Conservation (phyloP, 306 rosid genomes). For the Clitoria ternatea region DNA sequence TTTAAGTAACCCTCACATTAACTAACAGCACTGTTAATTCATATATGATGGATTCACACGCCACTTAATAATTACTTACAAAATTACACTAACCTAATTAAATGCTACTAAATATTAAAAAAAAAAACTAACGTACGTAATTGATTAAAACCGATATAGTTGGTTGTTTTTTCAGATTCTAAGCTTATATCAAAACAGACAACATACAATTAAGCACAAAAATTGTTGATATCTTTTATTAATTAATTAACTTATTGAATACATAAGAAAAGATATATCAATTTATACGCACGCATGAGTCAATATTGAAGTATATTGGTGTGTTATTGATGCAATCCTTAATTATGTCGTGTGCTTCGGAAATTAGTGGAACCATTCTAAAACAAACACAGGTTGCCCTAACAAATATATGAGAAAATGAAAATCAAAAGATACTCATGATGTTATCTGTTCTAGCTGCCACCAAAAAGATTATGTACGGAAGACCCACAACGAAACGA, state of each 20-base stretch:
- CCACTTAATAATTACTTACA: no score
- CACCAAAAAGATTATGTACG: neutral
- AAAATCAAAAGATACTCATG: neutral
- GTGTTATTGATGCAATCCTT: no score
- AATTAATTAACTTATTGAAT: neutral
- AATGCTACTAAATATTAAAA: no score
- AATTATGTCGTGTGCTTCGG: no score
- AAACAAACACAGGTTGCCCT: neutral
- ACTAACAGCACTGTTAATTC: neutral
- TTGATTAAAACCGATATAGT: neutral
- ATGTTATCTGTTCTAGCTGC: neutral
- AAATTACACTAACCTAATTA: no score
- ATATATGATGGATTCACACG: no score
- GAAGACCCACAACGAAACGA: neutral
- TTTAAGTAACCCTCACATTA: slow-evolving; percentile 8
- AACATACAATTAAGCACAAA: neutral
- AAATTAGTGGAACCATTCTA: neutral
- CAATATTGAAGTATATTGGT: no score
- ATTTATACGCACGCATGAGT: neutral
- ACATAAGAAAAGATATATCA: neutral
- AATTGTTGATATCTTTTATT: neutral
- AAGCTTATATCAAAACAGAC: slow-evolving; percentile 14
- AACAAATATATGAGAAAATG: neutral
- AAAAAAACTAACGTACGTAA: no score
- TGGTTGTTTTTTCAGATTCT: neutral